Evolutionary conservation across 441 rosid species (phyloP).

Genomic region (Biscutella laevigata): DNA sequence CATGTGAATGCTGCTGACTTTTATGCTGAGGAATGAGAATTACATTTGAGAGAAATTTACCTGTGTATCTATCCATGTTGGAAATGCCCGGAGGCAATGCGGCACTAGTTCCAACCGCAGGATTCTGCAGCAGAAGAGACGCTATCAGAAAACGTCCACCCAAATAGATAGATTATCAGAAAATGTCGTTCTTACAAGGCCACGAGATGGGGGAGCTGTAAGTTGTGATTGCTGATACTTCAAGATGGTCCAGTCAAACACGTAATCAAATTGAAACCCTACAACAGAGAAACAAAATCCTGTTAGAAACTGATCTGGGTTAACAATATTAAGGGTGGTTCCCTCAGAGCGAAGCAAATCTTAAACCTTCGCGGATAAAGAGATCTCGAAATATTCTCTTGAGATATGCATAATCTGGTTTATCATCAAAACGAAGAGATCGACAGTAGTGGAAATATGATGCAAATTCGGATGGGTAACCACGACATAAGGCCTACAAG

Average conservation of each 20-base stretch:
- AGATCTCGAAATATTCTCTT: constrained; percentile 88
- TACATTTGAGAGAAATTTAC: constrained; percentile 24
- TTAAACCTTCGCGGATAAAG: constrained; percentile 84
- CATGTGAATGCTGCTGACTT: neutral
- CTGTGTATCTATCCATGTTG: constrained; percentile 59
- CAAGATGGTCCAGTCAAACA: constrained; percentile 86
- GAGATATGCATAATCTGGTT: constrained; percentile 83
- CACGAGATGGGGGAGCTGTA: constrained; percentile 57
- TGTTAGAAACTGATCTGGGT: neutral
- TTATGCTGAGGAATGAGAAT: neutral
- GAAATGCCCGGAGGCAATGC: constrained; percentile 58
- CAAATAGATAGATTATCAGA: neutral
- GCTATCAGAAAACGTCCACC: neutral
- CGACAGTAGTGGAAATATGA: constrained; percentile 91
- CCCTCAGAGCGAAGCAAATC: neutral
- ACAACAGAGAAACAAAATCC: constrained; percentile 16
- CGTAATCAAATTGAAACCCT: constrained; percentile 93
- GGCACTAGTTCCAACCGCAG: constrained; percentile 73
- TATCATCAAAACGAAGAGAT: constrained; percentile 83
- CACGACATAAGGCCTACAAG: constrained; percentile 70
- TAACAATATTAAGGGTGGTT: neutral
- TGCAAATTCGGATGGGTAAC: constrained; percentile 88
- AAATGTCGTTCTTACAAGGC: constrained; percentile 36
- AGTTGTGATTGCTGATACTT: constrained; percentile 81
- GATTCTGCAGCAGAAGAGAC: constrained; percentile 37